A percentile compares a stretch with the other conserved stretches of the same genome.
Conservation (phyloP, 768 basidiomycete species). For the Roridomyces roridus region DNA sequence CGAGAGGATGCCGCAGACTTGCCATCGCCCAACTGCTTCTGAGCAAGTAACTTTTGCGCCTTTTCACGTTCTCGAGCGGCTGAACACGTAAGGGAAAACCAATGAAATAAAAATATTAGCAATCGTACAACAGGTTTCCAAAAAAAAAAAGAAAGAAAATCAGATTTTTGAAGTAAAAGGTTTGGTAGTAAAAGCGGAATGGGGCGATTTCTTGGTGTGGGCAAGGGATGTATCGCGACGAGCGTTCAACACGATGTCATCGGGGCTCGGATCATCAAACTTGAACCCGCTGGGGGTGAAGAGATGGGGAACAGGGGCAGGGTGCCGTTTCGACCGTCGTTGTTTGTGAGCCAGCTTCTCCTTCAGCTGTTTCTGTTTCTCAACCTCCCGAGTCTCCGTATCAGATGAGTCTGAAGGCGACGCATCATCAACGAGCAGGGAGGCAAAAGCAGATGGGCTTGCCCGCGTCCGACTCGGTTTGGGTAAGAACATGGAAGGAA, state of each 20-base stretch:
- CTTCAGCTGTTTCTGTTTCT: conserved; percentile 5
- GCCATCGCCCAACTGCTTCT: conserved; percentile 48
- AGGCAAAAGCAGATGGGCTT: conserved; percentile 80
- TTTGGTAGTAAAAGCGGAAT: conserved; percentile 22
- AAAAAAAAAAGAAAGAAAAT: conserved; percentile 27
- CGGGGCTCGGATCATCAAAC: conserved; percentile 89
- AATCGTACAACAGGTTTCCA: conserved; percentile 31
- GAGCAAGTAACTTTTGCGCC: conserved; percentile 58
- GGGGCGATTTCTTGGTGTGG: conserved; percentile 36
- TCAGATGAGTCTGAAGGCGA: conserved; percentile 29
- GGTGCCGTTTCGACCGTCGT: conserved; percentile 30
- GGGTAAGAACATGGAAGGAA: conserved; percentile 65
- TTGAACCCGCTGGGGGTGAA: conserved; percentile 53
- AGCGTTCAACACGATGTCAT: conserved; percentile 85
- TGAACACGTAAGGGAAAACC: conserved; percentile 53
- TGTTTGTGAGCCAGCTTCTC: conserved; percentile 21
- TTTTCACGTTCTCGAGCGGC: conserved; percentile 85
- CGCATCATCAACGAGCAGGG: conserved; percentile 66
- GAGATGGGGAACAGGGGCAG: conserved; percentile 41
- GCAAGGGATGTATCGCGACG: conserved; percentile 74
- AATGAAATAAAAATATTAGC: conserved; percentile 46
- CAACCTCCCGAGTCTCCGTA: conserved; percentile 12
- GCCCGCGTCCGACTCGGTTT: conserved; percentile 65
- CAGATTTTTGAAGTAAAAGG: conserved; percentile 24
- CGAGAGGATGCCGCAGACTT: conserved; percentile 52